Evolutionary conservation across 108 stramenopile species (phyloP), one percentile per base, ranked within the genome.

Genomic region (Nannochloropsis granulata): DNA sequence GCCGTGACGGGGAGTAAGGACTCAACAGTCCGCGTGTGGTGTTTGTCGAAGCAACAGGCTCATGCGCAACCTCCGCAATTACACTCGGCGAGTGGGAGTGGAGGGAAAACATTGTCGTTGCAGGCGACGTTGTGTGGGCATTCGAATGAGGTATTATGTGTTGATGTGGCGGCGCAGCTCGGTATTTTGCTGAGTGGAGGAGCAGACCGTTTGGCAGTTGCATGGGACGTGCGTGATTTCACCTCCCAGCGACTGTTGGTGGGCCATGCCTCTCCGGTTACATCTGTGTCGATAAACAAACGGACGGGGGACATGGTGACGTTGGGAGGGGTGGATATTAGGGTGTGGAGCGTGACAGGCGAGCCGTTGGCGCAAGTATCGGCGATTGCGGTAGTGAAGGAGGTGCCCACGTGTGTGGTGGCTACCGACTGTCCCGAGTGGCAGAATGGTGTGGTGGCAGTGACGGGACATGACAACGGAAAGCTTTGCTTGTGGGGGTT

Each of bases 391-490:
- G 91, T 93, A 78, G 86, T 83, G 42, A 85, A 87, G 21, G 89
- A 81, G 42, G 84, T 86, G 43, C 94, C 95, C 13, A 94, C 92
- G 79, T 94, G 92, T 80, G 94, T 94, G 10, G 92, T 96, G 42
- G 89, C 95, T 23, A 95, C 95, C 3, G 92, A 93, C 82, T 95
- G 96, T 90, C 92, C 95, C 25, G 94, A 96, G 85, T 98, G 97
- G 97, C 92, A 95, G 80, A 83, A 93, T 78, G 97, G 97, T 23
- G 93, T 96, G 80, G 94, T 94, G 24, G 94, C 92, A 34, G 94
- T 96, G 25, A 95, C 95, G 21, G 97, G 97, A 24, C 97, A 98
- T 84, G 91, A 92, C 83, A 94, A 94, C 84, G 97, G 97, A n/a
- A 93, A 95, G 86, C 92, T 97, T 16, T 89, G 92, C 23, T 91